phyloP scores from a whole-genome alignment of 441 rosid species.

The Erodium trifolium region DNA sequence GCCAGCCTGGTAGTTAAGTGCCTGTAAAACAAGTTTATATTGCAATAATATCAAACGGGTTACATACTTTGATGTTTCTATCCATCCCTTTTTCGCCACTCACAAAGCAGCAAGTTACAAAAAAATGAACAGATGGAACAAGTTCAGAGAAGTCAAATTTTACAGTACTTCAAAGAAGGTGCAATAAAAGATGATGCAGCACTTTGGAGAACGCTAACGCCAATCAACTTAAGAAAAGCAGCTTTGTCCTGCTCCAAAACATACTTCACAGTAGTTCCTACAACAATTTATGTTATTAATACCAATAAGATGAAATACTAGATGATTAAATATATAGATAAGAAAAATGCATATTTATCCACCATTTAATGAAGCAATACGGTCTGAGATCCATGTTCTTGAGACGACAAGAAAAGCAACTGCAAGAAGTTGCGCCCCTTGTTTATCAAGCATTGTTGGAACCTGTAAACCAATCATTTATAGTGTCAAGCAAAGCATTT shows the following conservation, averaged over 20 bases:
- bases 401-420: conserved; percentile 88
- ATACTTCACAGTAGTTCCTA: conserved; percentile 96
- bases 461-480: conserved; percentile 43
- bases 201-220: conserved; percentile 91
- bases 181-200: conserved; percentile 89
- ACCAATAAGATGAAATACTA: conserved; percentile 16
- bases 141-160: not conserved
- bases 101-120: conserved; percentile 4
- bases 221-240: conserved; percentile 74
- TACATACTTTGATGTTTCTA: not conserved
- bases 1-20: conserved; percentile 79
- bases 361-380: conserved; percentile 98
- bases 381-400: conserved; percentile 95
- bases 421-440: conserved; percentile 84
- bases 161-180: conserved; percentile 75
- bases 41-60: not conserved
- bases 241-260: conserved; percentile 96
- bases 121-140: not conserved
- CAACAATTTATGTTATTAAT: conserved; percentile 17
- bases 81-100: not conserved
- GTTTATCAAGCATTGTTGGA: conserved; percentile 84
- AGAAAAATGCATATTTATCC: conserved; percentile 10
- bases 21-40: conserved; percentile 34
- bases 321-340: conserved; percentile 13
- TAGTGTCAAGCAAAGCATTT: conserved; percentile 2